Conservation (phyloP, 164 flowering plant genomes). For the Euptelea pleiosperma region DNA sequence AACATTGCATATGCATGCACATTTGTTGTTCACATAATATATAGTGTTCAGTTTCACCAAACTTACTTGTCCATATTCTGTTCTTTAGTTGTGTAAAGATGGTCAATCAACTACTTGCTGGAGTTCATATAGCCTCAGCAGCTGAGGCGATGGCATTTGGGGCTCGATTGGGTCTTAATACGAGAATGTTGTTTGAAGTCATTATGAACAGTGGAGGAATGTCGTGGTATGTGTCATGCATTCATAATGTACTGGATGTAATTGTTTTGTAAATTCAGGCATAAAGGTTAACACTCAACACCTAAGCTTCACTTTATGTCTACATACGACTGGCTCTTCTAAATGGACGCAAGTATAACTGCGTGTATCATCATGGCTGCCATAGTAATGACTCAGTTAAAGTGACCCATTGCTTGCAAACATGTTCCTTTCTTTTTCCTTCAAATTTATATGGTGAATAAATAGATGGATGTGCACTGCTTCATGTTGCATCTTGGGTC, state of each 20-base stretch:
- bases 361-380: neutral
- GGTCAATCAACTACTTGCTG: conserved; percentile 99
- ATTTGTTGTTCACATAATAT: too few species aligned
- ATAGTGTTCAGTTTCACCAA: too few species aligned
- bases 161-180: conserved; percentile 81
- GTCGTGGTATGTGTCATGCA: conserved; percentile 72
- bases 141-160: conserved; percentile 99
- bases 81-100: conserved; percentile 78
- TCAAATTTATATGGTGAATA: too few species aligned
- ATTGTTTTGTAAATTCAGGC: neutral
- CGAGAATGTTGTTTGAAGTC: conserved; percentile 73
- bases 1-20: too few species aligned
- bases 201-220: conserved; percentile 60
- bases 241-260: neutral
- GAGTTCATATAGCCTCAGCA: conserved; percentile 95
- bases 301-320: too few species aligned
- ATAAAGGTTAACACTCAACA: neutral
- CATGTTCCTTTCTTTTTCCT: too few species aligned
- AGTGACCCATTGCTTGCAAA: too few species aligned
- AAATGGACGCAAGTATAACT: neutral
- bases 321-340: neutral
- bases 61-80: conserved; percentile 2
- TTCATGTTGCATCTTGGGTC: too few species aligned
- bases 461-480: too few species aligned
- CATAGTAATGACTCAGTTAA: too few species aligned